phyloP scores from a whole-genome alignment of 2,329 filamentous ascomycete species.

The Graphilbum fragrans region DNA sequence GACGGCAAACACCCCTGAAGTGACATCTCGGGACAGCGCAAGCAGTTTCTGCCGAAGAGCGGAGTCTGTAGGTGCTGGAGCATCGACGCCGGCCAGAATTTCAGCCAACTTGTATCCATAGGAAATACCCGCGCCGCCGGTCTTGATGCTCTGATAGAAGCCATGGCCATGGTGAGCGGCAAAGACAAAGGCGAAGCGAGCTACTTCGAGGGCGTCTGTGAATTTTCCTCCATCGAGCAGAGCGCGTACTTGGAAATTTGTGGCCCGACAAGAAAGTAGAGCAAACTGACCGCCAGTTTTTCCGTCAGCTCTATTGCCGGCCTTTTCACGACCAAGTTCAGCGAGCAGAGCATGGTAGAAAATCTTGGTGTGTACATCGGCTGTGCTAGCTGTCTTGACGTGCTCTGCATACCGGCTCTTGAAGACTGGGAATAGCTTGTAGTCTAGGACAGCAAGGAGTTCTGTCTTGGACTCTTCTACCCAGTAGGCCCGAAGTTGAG shows the following conservation, averaged over 20 bases:
- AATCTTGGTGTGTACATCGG: constrained; percentile 19
- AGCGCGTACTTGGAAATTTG: constrained; percentile 18
- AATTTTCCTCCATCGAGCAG: constrained; percentile 26
- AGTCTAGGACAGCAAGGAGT: constrained; percentile 21
- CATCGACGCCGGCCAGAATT: constrained; percentile 27
- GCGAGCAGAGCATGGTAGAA: constrained; percentile 28
- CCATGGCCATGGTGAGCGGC: constrained; percentile 25
- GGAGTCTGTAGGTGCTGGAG: constrained; percentile 19
- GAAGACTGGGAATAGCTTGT: constrained; percentile 26
- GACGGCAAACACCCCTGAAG: constrained; percentile 26
- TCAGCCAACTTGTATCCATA: constrained; percentile 33
- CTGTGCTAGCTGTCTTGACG: constrained; percentile 9
- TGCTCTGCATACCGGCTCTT: constrained; percentile 17
- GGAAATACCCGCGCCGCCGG: constrained; percentile 21
- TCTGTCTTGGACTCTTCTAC: constrained; percentile 15
- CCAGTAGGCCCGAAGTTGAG: constrained; percentile 24
- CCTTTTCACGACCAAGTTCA: constrained; percentile 22
- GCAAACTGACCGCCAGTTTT: constrained; percentile 15
- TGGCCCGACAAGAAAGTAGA: constrained; percentile 24
- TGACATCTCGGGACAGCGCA: constrained; percentile 23
- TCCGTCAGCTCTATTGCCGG: constrained; percentile 9
- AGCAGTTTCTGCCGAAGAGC: constrained; percentile 20
- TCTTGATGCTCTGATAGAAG: constrained; percentile 20
- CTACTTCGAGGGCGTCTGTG: constrained; percentile 27
- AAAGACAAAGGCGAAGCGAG: constrained; percentile 28